Base-by-base conservation (phyloP, 805 yeast species). In the Hanseniaspora lindneri region DNA sequence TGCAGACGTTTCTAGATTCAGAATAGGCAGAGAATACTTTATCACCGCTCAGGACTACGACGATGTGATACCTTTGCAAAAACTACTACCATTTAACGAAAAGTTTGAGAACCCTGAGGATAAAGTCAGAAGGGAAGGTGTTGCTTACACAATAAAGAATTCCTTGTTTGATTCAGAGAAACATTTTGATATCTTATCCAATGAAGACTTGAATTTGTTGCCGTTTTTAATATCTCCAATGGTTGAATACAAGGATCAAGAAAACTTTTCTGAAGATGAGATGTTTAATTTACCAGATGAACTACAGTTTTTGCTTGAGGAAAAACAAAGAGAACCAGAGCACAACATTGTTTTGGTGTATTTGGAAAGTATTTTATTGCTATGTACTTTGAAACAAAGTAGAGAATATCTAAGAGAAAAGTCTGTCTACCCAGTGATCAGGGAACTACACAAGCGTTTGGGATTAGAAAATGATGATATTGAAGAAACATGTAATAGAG, bases 141-240 rank as follows among this genome's bases (percentile, higher is more conserved):
- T 85, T 33, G 94, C 94, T 1, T 82, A 94, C 4, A 83, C 96
- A 1, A 83, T 92, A 56, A 89, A 92, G 62, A 89, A 89, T 64
- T 75, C 89, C 0, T 67, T 89, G 43, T 89, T 89, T 58, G 95
- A 88, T 59, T 69, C 83, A 1, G 75, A 77, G 35, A 64, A 75
- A 30, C 97, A 89, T 60, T 65, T 65, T 56, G 62, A 60, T 21
- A 67, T 89, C 39, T 62, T 86, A 35, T 69, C 67, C 4, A 81
- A 83, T 56, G 76, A 72, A 32, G 65, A 70, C 8, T 77, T 85
- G 51, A 85, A 88, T 55, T 57, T 89, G 33, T 70, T 92, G 58
- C 94, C 95, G 4, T 84, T 82, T 56, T 72, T 89, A 21, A 68
- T 89, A 51, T 69, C 83, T 39, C 96, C 96, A 14, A 72, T 92